Evolutionary conservation across 768 basidiomycete species (phyloP), one percentile per base, ranked within the genome.

Genomic region (Boletellus emodensis): DNA sequence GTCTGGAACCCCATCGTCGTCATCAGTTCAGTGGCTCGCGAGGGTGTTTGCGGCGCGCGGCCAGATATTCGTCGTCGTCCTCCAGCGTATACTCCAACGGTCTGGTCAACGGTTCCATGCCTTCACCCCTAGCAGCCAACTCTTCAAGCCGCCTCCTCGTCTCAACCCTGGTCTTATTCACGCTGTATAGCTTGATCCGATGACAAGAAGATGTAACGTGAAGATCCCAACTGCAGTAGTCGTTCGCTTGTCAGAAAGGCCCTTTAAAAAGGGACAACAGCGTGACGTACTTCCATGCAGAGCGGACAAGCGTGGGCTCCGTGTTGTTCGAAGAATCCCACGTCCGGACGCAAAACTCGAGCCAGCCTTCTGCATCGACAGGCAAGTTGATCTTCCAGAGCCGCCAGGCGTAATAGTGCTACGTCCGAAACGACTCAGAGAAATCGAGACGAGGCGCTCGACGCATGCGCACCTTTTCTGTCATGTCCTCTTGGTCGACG

Each of bases 301-400:
- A 79, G 40, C 78, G 74, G 14, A 80, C 75, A 49, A 72, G 76
- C 12, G 79, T 79, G 15, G 79, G 79, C 60, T 80, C 75, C 3
- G 78, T 80, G 56, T 81, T 80, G 63, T 76, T 76, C 8, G 77
- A 76, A n/a, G 76, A 77, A 54, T 80, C 79, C 79, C 79, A 81
- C 0, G 75, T 74, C 43, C 79, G 74, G 18, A 76, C 77, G 49
- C 75, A 76, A 65, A 80, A 75, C 54, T 80, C 78, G 34, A 79
- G 70, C 77, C 79, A 80, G 6, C 79, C 79, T 55, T 81, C 77
- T 4, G 78, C 78, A 37, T 77, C 75, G 35, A 79, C 74, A 6
- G 78, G 78, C 0, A 81, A 47, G 12, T 74, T 70, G 38, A 78
- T 74, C 53, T 70, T 74, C 79, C 79, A 80, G 14, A 80, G 67